Conservation (phyloP, 2,329 filamentous ascomycete species). For the Thermoascus crustaceus region DNA sequence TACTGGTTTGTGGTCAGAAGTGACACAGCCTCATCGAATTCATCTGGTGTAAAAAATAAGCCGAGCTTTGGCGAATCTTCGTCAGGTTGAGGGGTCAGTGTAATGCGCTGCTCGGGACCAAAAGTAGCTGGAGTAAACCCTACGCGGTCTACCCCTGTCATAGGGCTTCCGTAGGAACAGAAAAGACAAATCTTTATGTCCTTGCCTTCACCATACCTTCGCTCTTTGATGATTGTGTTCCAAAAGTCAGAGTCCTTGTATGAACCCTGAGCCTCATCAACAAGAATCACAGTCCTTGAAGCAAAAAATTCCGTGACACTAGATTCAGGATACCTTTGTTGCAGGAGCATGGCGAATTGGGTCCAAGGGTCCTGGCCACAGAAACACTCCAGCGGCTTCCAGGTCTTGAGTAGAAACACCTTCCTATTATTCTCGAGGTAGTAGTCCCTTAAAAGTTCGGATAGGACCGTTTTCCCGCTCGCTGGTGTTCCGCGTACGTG, state of each 20-base stretch:
- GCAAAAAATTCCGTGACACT: slow-evolving; percentile 2
- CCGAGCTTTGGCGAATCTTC: background rate
- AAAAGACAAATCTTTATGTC: no score
- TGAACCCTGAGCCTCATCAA: slow-evolving; percentile 11
- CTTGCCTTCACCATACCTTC: slow-evolving; percentile 1
- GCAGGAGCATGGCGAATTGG: background rate
- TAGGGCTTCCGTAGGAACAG: background rate
- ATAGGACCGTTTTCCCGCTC: no score
- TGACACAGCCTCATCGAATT: background rate
- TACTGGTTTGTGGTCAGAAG: no score
- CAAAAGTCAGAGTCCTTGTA: slow-evolving; percentile 7
- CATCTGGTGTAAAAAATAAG: background rate
- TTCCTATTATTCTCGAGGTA: no score
- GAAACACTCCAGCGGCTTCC: no score
- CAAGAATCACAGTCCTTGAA: slow-evolving; percentile 8
- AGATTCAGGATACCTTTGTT: slow-evolving; percentile 3
- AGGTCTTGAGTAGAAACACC: no score
- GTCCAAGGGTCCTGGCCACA: background rate
- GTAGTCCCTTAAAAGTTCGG: no score
- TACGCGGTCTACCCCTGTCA: background rate
- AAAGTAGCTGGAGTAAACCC: background rate
- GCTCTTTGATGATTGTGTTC: slow-evolving; percentile 9
- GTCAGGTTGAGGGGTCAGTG: no score
- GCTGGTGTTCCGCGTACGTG: no score
- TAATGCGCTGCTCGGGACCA: background rate